These are phyloP conservation scores for Saccharomycopsis lassenensis DNA, from an alignment of 805 yeast genomes.

Conservation along the genomic window DNA sequence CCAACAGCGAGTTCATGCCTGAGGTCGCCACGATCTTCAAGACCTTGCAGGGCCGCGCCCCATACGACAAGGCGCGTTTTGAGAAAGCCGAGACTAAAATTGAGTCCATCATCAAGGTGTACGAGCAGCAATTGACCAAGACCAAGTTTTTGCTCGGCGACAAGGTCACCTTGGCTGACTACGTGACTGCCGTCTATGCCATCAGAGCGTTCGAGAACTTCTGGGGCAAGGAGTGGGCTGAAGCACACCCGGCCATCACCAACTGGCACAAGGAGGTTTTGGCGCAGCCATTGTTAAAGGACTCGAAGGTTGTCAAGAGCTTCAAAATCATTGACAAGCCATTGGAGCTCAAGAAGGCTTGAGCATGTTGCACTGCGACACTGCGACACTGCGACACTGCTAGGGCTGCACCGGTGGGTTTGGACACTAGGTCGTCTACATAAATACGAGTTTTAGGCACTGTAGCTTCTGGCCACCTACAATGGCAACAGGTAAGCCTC, in stretches of 20 bases:
- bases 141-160: slow-evolving; percentile 15
- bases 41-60: slow-evolving; percentile 26
- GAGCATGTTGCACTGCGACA: too few species aligned
- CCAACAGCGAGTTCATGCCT: slow-evolving; percentile 9
- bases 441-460: too few species aligned
- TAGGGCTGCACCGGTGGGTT: too few species aligned
- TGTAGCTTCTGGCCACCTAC: too few species aligned
- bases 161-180: slow-evolving; percentile 13
- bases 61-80: slow-evolving; percentile 10
- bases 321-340: slow-evolving; percentile 56
- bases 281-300: slow-evolving; percentile 23
- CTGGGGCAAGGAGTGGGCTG: slow-evolving; percentile 25
- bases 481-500: too few species aligned
- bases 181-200: slow-evolving; percentile 4
- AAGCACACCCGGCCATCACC: slow-evolving; percentile 6
- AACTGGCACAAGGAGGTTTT: slow-evolving; percentile 26
- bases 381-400: too few species aligned
- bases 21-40: slow-evolving; percentile 37
- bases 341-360: slow-evolving; percentile 38
- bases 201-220: slow-evolving; percentile 45
- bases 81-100: slow-evolving; percentile 5
- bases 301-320: slow-evolving; percentile 28
- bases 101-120: slow-evolving; percentile 4
- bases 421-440: too few species aligned
- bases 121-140: slow-evolving; percentile 9